A percentile compares a stretch with the other conserved stretches of the same genome.
phyloP scores from a whole-genome alignment of 176 grass and related monocot species.

The Phoenix dactylifera region DNA sequence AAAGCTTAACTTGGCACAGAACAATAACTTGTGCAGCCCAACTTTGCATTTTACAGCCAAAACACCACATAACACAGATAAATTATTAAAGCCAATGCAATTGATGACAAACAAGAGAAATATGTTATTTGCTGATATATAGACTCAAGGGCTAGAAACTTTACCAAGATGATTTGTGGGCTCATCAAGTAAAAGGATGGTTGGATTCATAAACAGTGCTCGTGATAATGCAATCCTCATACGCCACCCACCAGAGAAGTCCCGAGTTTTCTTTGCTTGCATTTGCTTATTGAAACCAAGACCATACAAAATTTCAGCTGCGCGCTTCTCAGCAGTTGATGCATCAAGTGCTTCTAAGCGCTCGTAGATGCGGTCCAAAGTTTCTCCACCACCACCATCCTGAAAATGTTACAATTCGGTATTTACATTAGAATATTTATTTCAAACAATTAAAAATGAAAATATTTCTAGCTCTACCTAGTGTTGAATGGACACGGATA shows the following conservation, averaged over 20 bases:
- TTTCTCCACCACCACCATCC: slow-evolving; percentile 83
- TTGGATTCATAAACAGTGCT: slow-evolving; percentile 93
- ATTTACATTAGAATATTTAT: slow-evolving; percentile 1
- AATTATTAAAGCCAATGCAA: too few relatives aligned
- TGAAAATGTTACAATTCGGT: slow-evolving; percentile 12
- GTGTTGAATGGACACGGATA: too few relatives aligned
- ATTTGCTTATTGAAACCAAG: slow-evolving; percentile 87
- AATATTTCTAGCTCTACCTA: too few relatives aligned
- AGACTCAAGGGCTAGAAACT: neutral
- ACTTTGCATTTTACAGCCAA: too few relatives aligned
- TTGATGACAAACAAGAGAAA: too few relatives aligned
- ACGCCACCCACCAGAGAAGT: slow-evolving; percentile 93
- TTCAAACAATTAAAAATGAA: too few relatives aligned
- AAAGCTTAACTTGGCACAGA: too few relatives aligned
- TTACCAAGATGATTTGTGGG: slow-evolving; percentile 95
- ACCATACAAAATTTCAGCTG: slow-evolving; percentile 90
- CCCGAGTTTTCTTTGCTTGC: slow-evolving; percentile 90
- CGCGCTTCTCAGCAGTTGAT: slow-evolving; percentile 86
- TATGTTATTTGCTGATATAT: too few relatives aligned
- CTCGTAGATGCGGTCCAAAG: slow-evolving; percentile 77
- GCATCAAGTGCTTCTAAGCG: slow-evolving; percentile 80
- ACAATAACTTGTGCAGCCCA: too few relatives aligned
- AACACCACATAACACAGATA: too few relatives aligned
- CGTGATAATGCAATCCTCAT: slow-evolving; percentile 96
- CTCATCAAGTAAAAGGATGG: slow-evolving; percentile 86